phyloP scores from a whole-genome alignment of 208 protist genomes.

The Lotmaria passim region DNA sequence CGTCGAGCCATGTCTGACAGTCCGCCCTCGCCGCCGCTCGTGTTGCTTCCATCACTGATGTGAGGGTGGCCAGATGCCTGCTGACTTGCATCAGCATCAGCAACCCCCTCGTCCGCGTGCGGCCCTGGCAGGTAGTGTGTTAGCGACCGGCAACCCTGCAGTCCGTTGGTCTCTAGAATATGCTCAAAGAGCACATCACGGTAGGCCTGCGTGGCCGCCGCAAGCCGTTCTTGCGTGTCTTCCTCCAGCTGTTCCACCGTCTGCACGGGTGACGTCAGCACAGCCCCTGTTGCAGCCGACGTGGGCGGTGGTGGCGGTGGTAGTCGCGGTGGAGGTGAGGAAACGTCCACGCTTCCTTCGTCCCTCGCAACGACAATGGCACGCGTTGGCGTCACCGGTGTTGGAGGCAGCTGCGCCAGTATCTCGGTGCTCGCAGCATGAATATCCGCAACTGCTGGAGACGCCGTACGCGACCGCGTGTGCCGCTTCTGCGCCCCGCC shows the following conservation, averaged over 20 bases:
- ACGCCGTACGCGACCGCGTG: too few species aligned
- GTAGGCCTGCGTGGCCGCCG: conserved; percentile 46
- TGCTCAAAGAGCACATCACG: conserved; percentile 49
- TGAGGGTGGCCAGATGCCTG: not conserved
- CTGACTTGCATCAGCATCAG: not conserved
- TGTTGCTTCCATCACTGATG: not conserved
- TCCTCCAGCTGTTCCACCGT: conserved; percentile 14
- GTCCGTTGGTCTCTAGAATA: conserved; percentile 41
- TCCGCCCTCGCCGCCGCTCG: not conserved
- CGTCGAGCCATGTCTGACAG: conserved; percentile 17
- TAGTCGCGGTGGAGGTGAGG: not conserved
- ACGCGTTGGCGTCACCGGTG: conserved; percentile 5
- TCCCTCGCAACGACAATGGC: not conserved
- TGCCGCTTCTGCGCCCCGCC: too few species aligned
- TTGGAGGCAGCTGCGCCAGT: not conserved
- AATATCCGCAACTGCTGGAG: too few species aligned
- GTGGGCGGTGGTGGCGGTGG: not conserved
- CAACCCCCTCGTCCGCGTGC: not conserved
- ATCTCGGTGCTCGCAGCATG: not conserved
- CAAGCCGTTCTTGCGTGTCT: conserved; percentile 34
- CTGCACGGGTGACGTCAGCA: not conserved
- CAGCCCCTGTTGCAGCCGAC: not conserved
- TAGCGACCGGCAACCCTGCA: conserved; percentile 21
- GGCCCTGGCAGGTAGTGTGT: conserved; percentile 11
- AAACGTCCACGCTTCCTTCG: not conserved